These are phyloP conservation scores for Pulveroboletus sp. DNA, from an alignment of 768 basidiomycete genomes.

Conservation along the genomic window DNA sequence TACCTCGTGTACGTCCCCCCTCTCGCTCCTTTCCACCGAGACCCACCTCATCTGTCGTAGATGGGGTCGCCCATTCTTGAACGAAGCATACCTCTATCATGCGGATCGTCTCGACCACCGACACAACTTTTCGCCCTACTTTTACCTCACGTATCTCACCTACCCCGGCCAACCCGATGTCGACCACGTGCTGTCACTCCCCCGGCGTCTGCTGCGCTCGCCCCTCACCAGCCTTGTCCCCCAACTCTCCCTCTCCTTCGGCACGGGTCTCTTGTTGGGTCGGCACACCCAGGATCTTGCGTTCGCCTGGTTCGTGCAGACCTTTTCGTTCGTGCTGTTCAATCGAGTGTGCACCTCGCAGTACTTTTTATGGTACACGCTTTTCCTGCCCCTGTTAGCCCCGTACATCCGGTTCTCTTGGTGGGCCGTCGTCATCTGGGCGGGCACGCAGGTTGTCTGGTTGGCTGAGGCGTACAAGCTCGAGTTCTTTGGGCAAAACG, in stretches of 20 bases:
- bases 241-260: conserved; percentile 69
- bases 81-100: conserved; percentile 93
- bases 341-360: conserved; percentile 98
- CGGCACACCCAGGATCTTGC: conserved; percentile 54
- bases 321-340: conserved; percentile 86
- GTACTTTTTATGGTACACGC: conserved; percentile 98
- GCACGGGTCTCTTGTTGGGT: conserved; percentile 72
- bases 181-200: conserved; percentile 26
- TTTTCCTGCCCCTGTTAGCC: conserved; percentile 79
- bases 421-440: conserved; percentile 58
- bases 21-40: background rate
- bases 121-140: conserved; percentile 98
- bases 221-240: conserved; percentile 81
- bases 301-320: conserved; percentile 91
- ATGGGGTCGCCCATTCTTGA: conserved; percentile 91
- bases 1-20: conserved; percentile 66
- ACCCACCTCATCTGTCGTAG: conserved; percentile 40
- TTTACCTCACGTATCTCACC: conserved; percentile 89
- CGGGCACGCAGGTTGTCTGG: conserved; percentile 81
- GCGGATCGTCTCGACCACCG: conserved; percentile 88
- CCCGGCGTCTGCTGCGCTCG: conserved; percentile 53
- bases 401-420: conserved; percentile 57
- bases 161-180: conserved; percentile 46
- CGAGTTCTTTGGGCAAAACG: conserved; percentile 78
- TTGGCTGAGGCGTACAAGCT: conserved; percentile 85